Conservation (phyloP, 768 basidiomycete species). For the Auriscalpium orientale region DNA sequence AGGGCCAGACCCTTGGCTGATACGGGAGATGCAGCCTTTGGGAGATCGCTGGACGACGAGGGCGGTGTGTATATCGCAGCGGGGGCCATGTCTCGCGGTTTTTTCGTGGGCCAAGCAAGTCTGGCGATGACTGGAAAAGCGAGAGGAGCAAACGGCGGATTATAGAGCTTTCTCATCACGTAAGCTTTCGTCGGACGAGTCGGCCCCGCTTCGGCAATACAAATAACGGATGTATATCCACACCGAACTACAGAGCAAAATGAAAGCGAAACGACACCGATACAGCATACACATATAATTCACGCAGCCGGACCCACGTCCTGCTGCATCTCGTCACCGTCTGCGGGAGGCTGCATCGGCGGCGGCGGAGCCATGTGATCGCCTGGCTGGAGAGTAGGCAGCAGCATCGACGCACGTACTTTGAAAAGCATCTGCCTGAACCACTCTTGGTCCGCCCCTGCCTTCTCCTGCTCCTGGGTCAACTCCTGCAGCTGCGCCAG, state of each 20-base stretch:
- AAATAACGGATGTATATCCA: too few species aligned
- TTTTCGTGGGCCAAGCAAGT: background rate
- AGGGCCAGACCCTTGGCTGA: slow-evolving; percentile 43
- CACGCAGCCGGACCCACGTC: slow-evolving; percentile 13
- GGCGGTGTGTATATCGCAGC: slow-evolving; percentile 38
- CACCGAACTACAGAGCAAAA: background rate
- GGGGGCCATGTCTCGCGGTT: slow-evolving; percentile 45
- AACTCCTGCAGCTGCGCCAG: slow-evolving; percentile 65
- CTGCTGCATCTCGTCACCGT: slow-evolving; percentile 10
- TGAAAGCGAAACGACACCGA: background rate
- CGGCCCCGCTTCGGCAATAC: background rate
- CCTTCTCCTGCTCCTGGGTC: slow-evolving; percentile 78
- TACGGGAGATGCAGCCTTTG: slow-evolving; percentile 18
- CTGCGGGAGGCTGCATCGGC: slow-evolving; percentile 7
- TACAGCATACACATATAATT: background rate
- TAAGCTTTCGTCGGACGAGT: background rate
- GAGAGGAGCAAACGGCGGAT: background rate
- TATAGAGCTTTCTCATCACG: background rate
- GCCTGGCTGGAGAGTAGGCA: slow-evolving; percentile 20
- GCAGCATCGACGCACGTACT: slow-evolving; percentile 68
- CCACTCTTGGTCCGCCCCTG: slow-evolving; percentile 76
- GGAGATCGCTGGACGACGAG: background rate
- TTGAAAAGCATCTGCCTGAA: slow-evolving; percentile 79
- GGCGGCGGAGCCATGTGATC: slow-evolving; percentile 12
- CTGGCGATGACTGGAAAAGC: background rate